Evolutionary conservation across 2,329 filamentous ascomycete genomes (phyloP), one percentile per base, ranked within the genome.

Genomic region (Pseudogymnoascus sp.): DNA sequence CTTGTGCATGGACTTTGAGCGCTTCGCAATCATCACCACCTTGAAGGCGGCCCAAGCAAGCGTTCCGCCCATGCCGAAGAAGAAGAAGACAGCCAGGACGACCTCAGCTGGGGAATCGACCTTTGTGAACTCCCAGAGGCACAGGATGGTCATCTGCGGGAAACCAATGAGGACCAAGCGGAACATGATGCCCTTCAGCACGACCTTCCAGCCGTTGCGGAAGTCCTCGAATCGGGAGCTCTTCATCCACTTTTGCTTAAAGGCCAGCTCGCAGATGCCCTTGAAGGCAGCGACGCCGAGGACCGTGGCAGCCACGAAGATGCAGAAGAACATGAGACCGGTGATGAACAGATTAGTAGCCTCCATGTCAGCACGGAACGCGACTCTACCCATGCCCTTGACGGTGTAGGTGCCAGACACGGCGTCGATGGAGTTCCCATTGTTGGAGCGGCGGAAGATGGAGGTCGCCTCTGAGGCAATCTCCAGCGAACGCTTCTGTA

Each of bases 311-410:
- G 90, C 77, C 69, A 95, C 86, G 72, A 97, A 91, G 72, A 94
- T 80, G 72, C 91, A 84, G 78, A 96, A 96, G 80, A 96, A 96
- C 68, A 88, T 85, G 62, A 97, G 81, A 56, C 91, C 91, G 1
- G 93, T 97, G 79, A 97, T 82, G 80, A 97, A 97, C 69, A 97
- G 84, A 77, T 97, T 97, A 66, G 92, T 94, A 2, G 85, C 81
- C 76, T 97, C 93, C 66, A 97, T 97, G 64, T 80, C 80, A 38
- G 90, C 88, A 67, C 85, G 84, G 82, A 95, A 97, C 31, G 91
- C 92, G 50, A 96, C 92, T 75, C 93, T 88, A 71, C 95, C 84
- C 66, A 97, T 95, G 68, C 93, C 93, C 64, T 83, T 87, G 37
- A 97, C 87, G 63, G 85, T 71, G 66, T 82, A 86, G 61, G 78